Evolutionary conservation across 371 early-diverging fungal species (phyloP).

Genomic region (Syncephalis plumigaleata): DNA sequence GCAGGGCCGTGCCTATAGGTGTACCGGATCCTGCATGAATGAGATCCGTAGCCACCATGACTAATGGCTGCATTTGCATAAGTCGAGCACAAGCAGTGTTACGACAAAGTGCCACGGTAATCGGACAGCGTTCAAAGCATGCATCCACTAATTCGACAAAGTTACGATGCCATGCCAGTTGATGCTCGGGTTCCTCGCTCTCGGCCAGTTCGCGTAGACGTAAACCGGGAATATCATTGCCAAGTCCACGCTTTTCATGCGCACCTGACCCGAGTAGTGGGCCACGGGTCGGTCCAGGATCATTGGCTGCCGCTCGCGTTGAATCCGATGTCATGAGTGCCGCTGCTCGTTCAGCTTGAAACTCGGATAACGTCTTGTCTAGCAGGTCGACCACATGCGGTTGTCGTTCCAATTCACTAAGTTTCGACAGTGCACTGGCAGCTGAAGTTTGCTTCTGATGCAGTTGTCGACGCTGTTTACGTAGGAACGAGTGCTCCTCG

Average conservation of each 20-base stretch:
- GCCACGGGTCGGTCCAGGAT: conserved; percentile 21
- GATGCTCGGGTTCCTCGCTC: conserved; percentile 25
- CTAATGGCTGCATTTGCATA: conserved; percentile 35
- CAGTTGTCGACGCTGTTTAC: background rate
- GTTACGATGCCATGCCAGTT: conserved; percentile 33
- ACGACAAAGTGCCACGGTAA: conserved; percentile 34
- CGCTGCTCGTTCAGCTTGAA: too few relatives aligned
- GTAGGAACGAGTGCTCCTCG: background rate
- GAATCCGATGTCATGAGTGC: conserved; percentile 5
- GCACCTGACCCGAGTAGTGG: conserved; percentile 22
- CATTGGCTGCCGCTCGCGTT: conserved; percentile 9
- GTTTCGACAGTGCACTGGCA: background rate
- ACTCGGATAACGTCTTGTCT: too few relatives aligned
- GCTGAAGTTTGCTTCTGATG: background rate
- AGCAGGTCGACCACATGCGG: conserved; percentile 1
- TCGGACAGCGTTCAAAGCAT: conserved; percentile 39
- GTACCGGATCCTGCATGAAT: too few relatives aligned
- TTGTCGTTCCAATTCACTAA: conserved; percentile 6
- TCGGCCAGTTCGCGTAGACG: conserved; percentile 13
- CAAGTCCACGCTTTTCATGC: conserved; percentile 31
- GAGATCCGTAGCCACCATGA: conserved; percentile 29
- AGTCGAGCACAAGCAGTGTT: conserved; percentile 37
- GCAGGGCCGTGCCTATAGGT: too few relatives aligned
- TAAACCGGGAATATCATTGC: conserved; percentile 3
- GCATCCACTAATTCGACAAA: conserved; percentile 46